phyloP scores from a whole-genome alignment of 352 stramenopile species.

The Globisporangium emineosum region DNA sequence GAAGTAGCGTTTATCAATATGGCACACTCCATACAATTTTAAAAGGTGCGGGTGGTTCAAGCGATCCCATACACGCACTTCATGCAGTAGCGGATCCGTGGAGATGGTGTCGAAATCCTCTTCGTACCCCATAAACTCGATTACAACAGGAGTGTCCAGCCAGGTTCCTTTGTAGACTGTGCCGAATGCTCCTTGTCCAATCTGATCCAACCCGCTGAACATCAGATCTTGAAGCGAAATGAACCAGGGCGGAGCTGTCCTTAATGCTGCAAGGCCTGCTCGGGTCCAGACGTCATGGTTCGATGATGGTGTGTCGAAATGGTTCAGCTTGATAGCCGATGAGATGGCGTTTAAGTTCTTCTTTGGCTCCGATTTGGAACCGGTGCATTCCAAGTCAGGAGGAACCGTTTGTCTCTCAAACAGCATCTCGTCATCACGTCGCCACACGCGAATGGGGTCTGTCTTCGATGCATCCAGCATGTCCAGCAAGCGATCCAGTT shows the following conservation, averaged over 20 bases:
- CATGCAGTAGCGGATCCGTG: not conserved
- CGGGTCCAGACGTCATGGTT: not conserved
- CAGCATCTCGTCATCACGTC: no score
- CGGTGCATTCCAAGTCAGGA: no score
- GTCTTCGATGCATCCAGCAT: not conserved
- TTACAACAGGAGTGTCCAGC: conserved; percentile 7
- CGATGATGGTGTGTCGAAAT: not conserved
- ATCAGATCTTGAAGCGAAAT: conserved; percentile 1
- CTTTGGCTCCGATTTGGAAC: no score
- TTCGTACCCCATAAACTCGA: conserved; percentile 19
- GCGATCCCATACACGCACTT: conserved; percentile 7
- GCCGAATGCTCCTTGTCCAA: conserved; percentile 8
- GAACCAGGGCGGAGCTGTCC: not conserved
- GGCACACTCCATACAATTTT: conserved; percentile 6
- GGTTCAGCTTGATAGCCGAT: no score
- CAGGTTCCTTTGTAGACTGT: no score
- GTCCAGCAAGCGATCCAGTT: conserved; percentile 14
- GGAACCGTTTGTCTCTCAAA: no score
- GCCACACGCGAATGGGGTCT: conserved; percentile 2
- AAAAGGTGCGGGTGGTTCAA: conserved; percentile 9
- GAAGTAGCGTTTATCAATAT: not conserved
- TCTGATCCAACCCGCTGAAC: conserved; percentile 1
- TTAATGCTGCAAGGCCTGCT: not conserved
- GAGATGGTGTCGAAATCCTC: conserved; percentile 1
- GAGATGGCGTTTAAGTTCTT: no score